Evolutionary conservation across 192 early-diverging fungal genomes (phyloP).

Genomic region (Chytriomyces confervae): DNA sequence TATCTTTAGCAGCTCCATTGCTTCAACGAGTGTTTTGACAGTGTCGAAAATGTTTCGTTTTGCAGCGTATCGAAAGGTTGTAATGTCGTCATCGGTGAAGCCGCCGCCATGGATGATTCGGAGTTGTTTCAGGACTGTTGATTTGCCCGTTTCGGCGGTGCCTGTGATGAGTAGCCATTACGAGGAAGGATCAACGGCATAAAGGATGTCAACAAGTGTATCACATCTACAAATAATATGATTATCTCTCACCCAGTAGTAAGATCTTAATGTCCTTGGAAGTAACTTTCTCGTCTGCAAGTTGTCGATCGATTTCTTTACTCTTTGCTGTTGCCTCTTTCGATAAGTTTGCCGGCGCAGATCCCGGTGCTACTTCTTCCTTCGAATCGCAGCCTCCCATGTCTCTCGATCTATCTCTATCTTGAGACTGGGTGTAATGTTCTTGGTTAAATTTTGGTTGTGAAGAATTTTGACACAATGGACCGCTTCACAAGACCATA

Average conservation of each 20-base stretch:
- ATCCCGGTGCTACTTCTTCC: constrained; percentile 26
- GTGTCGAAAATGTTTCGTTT: constrained; percentile 94
- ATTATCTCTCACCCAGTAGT: constrained; percentile 59
- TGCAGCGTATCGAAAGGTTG: constrained; percentile 91
- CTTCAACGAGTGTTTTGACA: constrained; percentile 93
- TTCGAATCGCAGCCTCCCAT: constrained; percentile 87
- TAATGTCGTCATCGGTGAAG: constrained; percentile 85
- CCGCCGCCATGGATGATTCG: constrained; percentile 96
- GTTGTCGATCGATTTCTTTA: constrained; percentile 89
- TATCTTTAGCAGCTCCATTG: constrained; percentile 74
- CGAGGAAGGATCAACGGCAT: background rate
- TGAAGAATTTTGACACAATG: too few species aligned
- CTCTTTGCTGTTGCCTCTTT: constrained; percentile 78
- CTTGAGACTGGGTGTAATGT: too few species aligned
- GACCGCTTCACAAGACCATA: too few species aligned
- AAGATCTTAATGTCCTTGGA: constrained; percentile 75
- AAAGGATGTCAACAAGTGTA: background rate
- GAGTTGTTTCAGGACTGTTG: constrained; percentile 98
- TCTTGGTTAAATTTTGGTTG: too few species aligned
- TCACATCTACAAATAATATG: background rate
- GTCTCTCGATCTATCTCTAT: too few species aligned
- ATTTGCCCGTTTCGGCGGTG: constrained; percentile 97
- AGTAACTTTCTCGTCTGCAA: constrained; percentile 67
- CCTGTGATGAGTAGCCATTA: constrained; percentile 49
- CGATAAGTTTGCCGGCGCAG: constrained; percentile 62